Percentiles rank a stretch among this genome's conserved stretches.
Conservation (phyloP, 768 basidiomycete genomes). For the Lactifluus echinatus region DNA sequence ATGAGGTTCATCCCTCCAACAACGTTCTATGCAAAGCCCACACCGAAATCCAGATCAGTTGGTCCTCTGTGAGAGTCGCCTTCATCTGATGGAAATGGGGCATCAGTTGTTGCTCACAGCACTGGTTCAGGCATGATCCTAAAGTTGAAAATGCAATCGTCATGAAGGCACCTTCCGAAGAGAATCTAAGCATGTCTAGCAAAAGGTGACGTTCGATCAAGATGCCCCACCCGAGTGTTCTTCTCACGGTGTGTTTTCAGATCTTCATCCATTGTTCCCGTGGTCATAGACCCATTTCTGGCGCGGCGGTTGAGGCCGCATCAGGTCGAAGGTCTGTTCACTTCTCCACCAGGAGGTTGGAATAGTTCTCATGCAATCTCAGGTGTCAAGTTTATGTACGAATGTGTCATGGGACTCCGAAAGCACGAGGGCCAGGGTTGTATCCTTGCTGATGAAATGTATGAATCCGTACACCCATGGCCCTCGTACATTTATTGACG, state of each 20-base stretch:
- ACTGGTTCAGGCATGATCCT: constrained; percentile 59
- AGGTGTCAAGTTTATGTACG: constrained; percentile 89
- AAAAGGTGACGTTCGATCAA: constrained; percentile 43
- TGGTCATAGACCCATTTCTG: constrained; percentile 87
- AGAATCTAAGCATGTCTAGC: constrained; percentile 59
- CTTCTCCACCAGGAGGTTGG: background rate
- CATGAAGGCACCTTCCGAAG: constrained; percentile 69
- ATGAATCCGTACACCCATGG: constrained; percentile 9
- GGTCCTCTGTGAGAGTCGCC: constrained; percentile 39
- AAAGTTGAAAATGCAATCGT: constrained; percentile 68
- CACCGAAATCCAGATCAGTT: constrained; percentile 26
- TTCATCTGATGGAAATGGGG: background rate
- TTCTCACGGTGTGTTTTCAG: constrained; percentile 33
- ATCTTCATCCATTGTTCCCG: constrained; percentile 55
- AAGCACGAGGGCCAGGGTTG: constrained; percentile 90
- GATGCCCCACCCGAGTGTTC: background rate
- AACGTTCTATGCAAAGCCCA: constrained; percentile 50
- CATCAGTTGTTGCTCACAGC: background rate
- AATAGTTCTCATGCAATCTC: background rate
- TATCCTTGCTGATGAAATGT: constrained; percentile 98
- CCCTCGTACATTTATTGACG: background rate
- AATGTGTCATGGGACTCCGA: constrained; percentile 89
- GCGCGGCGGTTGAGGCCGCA: constrained; percentile 72
- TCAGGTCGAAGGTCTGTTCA: constrained; percentile 69
- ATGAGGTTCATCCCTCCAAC: constrained; percentile 43